phyloP scores from a whole-genome alignment of 306 rosid genomes.

The Macrotyloma uniflorum region DNA sequence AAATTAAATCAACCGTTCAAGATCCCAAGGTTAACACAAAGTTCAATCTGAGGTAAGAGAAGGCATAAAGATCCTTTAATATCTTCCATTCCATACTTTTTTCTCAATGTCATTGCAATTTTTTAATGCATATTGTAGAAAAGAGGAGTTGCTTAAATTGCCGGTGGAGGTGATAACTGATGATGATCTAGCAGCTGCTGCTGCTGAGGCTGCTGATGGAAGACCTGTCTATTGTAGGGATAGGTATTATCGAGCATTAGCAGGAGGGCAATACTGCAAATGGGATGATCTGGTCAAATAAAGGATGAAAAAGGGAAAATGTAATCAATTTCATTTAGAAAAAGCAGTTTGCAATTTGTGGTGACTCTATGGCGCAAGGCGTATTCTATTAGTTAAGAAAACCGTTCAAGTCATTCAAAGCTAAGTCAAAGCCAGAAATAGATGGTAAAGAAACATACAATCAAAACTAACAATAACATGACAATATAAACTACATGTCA shows the following conservation, averaged over 20 bases:
- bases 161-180: slow-evolving; percentile 77
- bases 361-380: slow-evolving; percentile 39
- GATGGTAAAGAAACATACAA: slow-evolving; percentile 22
- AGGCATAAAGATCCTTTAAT: slow-evolving; percentile 30
- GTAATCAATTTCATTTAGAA: slow-evolving; percentile 30
- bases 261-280: slow-evolving; percentile 98
- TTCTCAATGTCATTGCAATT: slow-evolving; percentile 16
- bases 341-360: slow-evolving; percentile 44
- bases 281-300: slow-evolving; percentile 89
- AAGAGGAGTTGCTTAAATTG: slow-evolving; percentile 87
- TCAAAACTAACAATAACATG: not conserved
- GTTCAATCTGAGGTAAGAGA: slow-evolving; percentile 65
- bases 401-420: slow-evolving; percentile 34
- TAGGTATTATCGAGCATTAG: slow-evolving; percentile 90
- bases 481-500: slow-evolving; percentile 12
- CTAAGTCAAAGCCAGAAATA: slow-evolving; percentile 32
- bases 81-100: not conserved
- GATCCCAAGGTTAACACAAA: slow-evolving; percentile 60
- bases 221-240: slow-evolving; percentile 98
- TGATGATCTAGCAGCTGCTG: slow-evolving; percentile 95
- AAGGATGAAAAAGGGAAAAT: slow-evolving; percentile 30
- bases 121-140: slow-evolving; percentile 53
- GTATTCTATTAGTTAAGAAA: slow-evolving; percentile 21
- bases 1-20: slow-evolving; percentile 46
- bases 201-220: slow-evolving; percentile 98